Base-by-base conservation (phyloP, 805 yeast genomes). In the Yarrowia porcina region DNA sequence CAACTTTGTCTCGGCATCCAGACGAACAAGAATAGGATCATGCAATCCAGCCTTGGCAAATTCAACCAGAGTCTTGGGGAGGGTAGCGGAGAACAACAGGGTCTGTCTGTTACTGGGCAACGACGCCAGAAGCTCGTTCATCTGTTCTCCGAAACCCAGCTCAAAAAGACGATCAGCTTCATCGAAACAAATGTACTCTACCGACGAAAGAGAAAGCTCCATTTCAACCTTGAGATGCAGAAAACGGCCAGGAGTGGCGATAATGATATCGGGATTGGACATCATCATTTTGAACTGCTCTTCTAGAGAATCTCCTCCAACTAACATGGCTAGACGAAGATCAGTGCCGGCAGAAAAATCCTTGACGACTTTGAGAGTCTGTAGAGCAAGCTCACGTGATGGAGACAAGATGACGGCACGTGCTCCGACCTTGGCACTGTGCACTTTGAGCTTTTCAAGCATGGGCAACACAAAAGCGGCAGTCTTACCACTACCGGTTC, bases 401-500 rank as follows among this genome's bases (percentile, higher is more conserved):
- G 99, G 99, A 0, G 98, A 89, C 63, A 94, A 74, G 63, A 94
- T 86, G 35, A 94, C 79, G 0, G 97, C 97, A 68, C 99, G 81
- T 1, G 86, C 86, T 66, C 99, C 99, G 45, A 89, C 87, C 71
- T 85, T 88, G 30, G 96, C 91, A 45, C 89, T 83, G 72, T 93
- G 97, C 1, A 84, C 75, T 73, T 89, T 90, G 68, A 93, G 79
- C 71, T 83, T 86, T 69, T 94, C 97, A 67, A 94, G 80, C 78
- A 94, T 80, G 3, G 99, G 99, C 62, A 94, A 76, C 20, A 90
- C 82, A 73, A 94, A 94, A 0, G 99, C 98, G 9, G 99, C 99
- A 0, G 99, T 94, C 73, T 94, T 94, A 80, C 99, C 99, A 25
- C 97, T 89, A 70, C 99, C 99, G 0, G 99, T 94, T 71, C 99